Conservation (phyloP, 176 grass and related monocot species). For the Aegilops tauschii region DNA sequence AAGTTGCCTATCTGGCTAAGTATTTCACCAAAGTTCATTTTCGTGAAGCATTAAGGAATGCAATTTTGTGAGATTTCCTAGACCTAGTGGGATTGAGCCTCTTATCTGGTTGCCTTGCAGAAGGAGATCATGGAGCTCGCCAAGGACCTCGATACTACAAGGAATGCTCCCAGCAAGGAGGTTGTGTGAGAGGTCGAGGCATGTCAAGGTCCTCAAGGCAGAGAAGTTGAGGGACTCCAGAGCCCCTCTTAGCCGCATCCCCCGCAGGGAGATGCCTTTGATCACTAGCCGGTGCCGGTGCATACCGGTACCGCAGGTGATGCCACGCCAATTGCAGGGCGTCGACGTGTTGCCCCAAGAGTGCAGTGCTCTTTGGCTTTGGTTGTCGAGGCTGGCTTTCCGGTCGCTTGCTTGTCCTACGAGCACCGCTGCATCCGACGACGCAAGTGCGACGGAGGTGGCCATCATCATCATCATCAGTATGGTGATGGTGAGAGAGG, state of each 20-base stretch:
- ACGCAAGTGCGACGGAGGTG: neutral
- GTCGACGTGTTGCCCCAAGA: neutral
- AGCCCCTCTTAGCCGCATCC: neutral
- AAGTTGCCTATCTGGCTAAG: neutral
- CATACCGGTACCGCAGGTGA: neutral
- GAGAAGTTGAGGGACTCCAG: neutral
- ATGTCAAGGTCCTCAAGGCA: neutral
- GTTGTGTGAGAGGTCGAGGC: neutral
- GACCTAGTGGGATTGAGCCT: too few species aligned
- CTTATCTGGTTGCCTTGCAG: neutral
- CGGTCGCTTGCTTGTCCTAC: neutral
- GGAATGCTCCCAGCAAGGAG: neutral
- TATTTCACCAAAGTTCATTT: neutral
- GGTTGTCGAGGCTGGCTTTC: neutral
- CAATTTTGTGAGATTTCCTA: neutral
- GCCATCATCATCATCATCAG: neutral
- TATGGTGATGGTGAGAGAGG: too few species aligned
- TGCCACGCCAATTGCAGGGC: neutral
- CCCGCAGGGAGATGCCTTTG: neutral
- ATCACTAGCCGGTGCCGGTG: rapidly evolving
- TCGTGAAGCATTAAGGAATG: neutral
- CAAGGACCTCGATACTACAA: neutral
- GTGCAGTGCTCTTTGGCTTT: neutral
- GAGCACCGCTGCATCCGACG: neutral
- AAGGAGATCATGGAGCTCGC: neutral